Evolutionary conservation across 345 rosid species (phyloP).

Genomic region (Hibiscus mutabilis): DNA sequence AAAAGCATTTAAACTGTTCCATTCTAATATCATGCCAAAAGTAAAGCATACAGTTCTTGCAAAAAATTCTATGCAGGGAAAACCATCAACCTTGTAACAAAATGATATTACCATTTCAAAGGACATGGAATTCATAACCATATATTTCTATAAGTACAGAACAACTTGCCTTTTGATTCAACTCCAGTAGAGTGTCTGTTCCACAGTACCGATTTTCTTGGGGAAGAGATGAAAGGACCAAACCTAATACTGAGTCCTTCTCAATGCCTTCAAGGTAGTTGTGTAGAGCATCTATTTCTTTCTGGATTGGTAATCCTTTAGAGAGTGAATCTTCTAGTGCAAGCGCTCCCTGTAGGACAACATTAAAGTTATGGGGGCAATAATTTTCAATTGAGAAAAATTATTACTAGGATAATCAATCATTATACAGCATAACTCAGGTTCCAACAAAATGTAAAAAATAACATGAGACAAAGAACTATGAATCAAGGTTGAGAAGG

Average conservation of each 20-base stretch:
- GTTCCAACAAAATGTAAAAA: not conserved
- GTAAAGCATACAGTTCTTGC: not conserved
- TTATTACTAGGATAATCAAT: not conserved
- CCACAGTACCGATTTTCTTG: constrained; percentile 71
- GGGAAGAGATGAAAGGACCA: constrained; percentile 85
- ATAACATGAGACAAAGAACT: not conserved
- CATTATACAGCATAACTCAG: not conserved
- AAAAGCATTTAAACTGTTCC: constrained; percentile 1
- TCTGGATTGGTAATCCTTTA: constrained; percentile 75
- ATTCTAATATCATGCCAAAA: not conserved
- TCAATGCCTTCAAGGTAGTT: constrained; percentile 57
- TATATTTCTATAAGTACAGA: not conserved
- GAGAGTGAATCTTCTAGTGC: constrained; percentile 87
- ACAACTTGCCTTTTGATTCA: constrained; percentile 65
- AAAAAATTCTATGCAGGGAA: not conserved
- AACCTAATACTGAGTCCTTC: constrained; percentile 60
- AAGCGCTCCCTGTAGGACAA: constrained; percentile 59
- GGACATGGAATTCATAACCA: not conserved
- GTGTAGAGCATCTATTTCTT: constrained; percentile 61
- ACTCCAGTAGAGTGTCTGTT: constrained; percentile 59
- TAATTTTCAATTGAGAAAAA: constrained; percentile 15
- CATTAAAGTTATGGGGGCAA: constrained; percentile 3
- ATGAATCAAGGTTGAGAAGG: constrained; percentile 4
- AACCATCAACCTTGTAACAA: not conserved
- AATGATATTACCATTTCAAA: not conserved